A percentile compares a stretch with the other conserved stretches of the same genome.
Evolutionary conservation across 148 eudicot species (phyloP).

Genomic region (Simmondsia chinensis): DNA sequence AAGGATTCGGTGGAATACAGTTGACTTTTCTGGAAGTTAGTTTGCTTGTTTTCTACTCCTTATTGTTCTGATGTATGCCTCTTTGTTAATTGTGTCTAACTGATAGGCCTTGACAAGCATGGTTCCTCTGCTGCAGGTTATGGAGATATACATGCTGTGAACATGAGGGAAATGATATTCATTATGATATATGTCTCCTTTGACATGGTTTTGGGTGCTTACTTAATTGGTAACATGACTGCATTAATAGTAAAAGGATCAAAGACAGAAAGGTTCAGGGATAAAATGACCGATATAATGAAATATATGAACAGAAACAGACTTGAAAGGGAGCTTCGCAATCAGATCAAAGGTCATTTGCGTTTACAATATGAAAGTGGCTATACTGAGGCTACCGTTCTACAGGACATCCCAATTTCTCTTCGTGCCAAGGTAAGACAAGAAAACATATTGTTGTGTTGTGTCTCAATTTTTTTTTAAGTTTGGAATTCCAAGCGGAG

Average conservation of each 20-base stretch:
- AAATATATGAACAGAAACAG: conserved; percentile 60
- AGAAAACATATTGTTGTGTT: too few species aligned
- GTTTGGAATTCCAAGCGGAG: too few species aligned
- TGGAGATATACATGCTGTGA: conserved; percentile 77
- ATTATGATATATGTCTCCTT: conserved; percentile 69
- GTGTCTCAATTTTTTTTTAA: too few species aligned
- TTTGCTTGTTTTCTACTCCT: too few species aligned
- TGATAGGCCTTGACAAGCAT: neutral
- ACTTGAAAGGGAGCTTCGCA: conserved; percentile 48
- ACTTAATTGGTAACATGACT: conserved; percentile 68
- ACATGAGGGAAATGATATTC: conserved; percentile 70
- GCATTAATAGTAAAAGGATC: conserved; percentile 73
- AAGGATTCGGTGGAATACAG: too few species aligned
- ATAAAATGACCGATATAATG: conserved; percentile 60
- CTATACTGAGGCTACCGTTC: conserved; percentile 53
- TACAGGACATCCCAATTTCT: conserved; percentile 61
- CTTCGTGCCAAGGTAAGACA: conserved; percentile 73
- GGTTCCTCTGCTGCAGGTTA: conserved; percentile 35
- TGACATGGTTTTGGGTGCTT: conserved; percentile 73
- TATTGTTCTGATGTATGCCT: too few species aligned
- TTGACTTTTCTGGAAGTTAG: too few species aligned
- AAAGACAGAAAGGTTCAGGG: conserved; percentile 57
- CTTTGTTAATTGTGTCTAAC: too few species aligned
- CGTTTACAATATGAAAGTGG: conserved; percentile 63
- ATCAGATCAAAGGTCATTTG: conserved; percentile 63